A percentile compares a stretch with the other conserved stretches of the same genome.
These are phyloP conservation scores for Dendrobium officinale DNA, from an alignment of 106 monocot genomes.

Conservation along the genomic window DNA sequence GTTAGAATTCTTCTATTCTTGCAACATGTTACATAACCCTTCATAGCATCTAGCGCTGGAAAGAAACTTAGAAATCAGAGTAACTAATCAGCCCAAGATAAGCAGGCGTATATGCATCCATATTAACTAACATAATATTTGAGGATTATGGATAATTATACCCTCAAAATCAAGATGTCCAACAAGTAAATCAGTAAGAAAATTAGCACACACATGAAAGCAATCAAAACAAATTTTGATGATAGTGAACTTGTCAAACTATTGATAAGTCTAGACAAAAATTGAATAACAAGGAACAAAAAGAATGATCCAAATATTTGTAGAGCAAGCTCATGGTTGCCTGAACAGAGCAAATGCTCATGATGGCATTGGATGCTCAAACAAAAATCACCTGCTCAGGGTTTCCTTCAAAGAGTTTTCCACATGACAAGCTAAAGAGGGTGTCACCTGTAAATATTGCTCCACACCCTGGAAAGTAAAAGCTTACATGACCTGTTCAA, in stretches of 20 bases:
- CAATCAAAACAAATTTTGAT: background rate
- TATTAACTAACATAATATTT: too few relatives aligned
- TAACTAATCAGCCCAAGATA: too few relatives aligned
- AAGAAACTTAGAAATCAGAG: too few relatives aligned
- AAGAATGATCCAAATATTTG: background rate
- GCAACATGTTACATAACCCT: too few relatives aligned
- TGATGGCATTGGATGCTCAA: background rate
- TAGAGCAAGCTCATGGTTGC: background rate
- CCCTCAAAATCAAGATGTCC: too few relatives aligned
- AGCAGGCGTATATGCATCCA: too few relatives aligned
- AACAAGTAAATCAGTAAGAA: background rate
- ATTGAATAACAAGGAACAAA: background rate
- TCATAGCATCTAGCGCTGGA: too few relatives aligned
- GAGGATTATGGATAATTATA: too few relatives aligned
- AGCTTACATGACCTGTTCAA: conserved; percentile 83
- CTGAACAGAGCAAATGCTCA: background rate
- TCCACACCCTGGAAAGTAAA: conserved; percentile 76
- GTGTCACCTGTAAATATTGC: conserved; percentile 93
- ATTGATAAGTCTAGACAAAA: background rate
- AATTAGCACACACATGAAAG: background rate
- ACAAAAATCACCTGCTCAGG: conserved; percentile 62
- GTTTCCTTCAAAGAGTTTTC: conserved; percentile 93
- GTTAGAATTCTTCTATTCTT: too few relatives aligned
- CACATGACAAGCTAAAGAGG: conserved; percentile 93
- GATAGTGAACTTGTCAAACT: background rate